These are phyloP conservation scores for Clonostachys chloroleuca DNA, from an alignment of 2,329 filamentous ascomycete genomes.

Conservation along the genomic window DNA sequence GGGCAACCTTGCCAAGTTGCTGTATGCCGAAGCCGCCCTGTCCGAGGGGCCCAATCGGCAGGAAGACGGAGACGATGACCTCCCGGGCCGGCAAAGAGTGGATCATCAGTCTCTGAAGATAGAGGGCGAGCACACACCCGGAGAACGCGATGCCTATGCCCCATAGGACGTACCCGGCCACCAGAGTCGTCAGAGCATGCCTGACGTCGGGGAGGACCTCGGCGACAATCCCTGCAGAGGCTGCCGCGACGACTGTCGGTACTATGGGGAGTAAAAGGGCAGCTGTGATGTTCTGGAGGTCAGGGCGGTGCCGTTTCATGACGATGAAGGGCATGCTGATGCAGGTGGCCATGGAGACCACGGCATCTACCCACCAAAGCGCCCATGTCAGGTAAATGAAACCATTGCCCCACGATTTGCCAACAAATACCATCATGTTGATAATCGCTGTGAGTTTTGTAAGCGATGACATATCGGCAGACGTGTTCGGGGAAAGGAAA, in stretches of 20 bases:
- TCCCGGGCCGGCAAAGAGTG: constrained; percentile 63
- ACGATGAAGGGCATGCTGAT: constrained; percentile 54
- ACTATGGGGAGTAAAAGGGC: constrained; percentile 63
- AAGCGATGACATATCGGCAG: background rate
- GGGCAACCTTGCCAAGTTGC: constrained; percentile 43
- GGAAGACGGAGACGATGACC: constrained; percentile 62
- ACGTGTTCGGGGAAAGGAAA: background rate
- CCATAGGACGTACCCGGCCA: constrained; percentile 66
- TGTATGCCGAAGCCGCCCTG: constrained; percentile 59
- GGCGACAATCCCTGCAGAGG: constrained; percentile 60
- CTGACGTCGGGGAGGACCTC: constrained; percentile 48
- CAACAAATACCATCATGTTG: constrained; percentile 58
- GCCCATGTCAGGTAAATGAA: constrained; percentile 50
- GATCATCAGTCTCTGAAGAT: constrained; percentile 64
- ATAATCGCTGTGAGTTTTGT: constrained; percentile 41
- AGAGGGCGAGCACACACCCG: constrained; percentile 59
- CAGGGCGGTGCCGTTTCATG: constrained; percentile 36
- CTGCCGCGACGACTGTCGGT: constrained; percentile 60
- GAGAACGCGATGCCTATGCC: constrained; percentile 54
- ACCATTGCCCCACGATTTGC: constrained; percentile 55
- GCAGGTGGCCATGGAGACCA: constrained; percentile 47
- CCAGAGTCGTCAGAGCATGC: constrained; percentile 55
- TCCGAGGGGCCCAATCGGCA: constrained; percentile 63
- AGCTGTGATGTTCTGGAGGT: constrained; percentile 56
- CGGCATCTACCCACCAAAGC: constrained; percentile 53